These are phyloP conservation scores for Balamuthia mandrillaris DNA, from an alignment of 208 protist species.

Conservation along the genomic window DNA sequence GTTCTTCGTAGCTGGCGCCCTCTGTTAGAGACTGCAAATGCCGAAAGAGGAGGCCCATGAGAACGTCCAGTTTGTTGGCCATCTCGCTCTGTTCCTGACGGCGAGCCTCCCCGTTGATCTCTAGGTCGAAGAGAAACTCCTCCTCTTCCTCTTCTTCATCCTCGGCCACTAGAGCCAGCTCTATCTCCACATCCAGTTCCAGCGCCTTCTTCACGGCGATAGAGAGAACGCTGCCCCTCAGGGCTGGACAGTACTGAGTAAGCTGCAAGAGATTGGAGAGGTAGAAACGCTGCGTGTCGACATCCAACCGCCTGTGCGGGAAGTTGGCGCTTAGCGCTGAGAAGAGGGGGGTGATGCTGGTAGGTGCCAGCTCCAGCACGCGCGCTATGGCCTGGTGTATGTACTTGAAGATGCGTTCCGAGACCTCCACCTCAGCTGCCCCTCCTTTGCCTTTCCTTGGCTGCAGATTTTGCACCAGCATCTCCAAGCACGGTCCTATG, in stretches of 20 bases:
- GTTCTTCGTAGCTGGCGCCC: neutral
- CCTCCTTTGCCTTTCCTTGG: no score
- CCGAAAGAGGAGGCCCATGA: slow-evolving; percentile 41
- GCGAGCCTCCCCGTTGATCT: slow-evolving; percentile 24
- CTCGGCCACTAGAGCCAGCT: slow-evolving; percentile 16
- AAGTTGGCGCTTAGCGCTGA: slow-evolving; percentile 12
- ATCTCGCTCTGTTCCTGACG: no score
- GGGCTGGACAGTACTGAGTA: neutral
- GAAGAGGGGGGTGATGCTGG: slow-evolving; percentile 10
- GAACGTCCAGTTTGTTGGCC: slow-evolving; percentile 24
- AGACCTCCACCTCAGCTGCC: neutral
- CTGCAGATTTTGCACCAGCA: neutral
- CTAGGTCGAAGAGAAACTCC: slow-evolving; percentile 12
- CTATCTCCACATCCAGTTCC: slow-evolving; percentile 36
- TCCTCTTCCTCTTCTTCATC: slow-evolving; percentile 2
- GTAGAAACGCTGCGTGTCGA: slow-evolving; percentile 20
- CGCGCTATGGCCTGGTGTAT: neutral
- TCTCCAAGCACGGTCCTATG: neutral
- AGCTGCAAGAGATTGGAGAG: slow-evolving; percentile 3
- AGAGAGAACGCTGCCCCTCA: neutral
- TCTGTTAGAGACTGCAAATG: neutral
- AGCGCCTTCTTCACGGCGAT: slow-evolving; percentile 30
- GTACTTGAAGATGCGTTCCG: neutral
- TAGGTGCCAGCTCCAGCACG: slow-evolving; percentile 13
- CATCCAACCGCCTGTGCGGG: slow-evolving; percentile 32